A percentile compares a stretch with the other conserved stretches of the same genome.
These are phyloP conservation scores for Candida freyschussii DNA, from an alignment of 1,139 yeast species.

Conservation along the genomic window DNA sequence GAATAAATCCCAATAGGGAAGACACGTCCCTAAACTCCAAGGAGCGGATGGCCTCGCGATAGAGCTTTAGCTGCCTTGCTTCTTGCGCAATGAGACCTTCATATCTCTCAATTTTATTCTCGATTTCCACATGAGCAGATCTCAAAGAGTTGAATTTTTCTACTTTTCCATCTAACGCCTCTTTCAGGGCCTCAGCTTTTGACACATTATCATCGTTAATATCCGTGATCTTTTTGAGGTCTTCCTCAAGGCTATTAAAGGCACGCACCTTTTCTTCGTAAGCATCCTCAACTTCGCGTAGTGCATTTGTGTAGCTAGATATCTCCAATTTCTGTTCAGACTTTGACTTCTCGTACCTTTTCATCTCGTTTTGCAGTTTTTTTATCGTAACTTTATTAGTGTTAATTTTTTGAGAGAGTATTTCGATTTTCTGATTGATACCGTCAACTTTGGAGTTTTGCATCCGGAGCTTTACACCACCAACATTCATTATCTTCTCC, in stretches of 20 bases:
- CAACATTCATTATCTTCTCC: conserved; percentile 81
- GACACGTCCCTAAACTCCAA: conserved; percentile 50
- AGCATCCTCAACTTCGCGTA: conserved; percentile 32
- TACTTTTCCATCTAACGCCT: conserved; percentile 45
- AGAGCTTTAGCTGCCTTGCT: conserved; percentile 34
- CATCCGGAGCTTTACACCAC: conserved; percentile 79
- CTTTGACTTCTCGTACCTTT: conserved; percentile 45
- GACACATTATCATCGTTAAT: conserved; percentile 26
- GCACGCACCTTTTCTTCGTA: conserved; percentile 21
- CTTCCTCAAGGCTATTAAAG: conserved; percentile 31
- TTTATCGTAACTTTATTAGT: conserved; percentile 56
- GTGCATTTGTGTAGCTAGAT: conserved; percentile 31
- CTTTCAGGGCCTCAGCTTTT: conserved; percentile 32
- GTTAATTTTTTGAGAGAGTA: conserved; percentile 54
- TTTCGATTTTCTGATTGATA: conserved; percentile 60
- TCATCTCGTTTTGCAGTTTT: conserved; percentile 64
- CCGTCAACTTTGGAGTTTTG: conserved; percentile 84
- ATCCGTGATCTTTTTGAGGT: conserved; percentile 24
- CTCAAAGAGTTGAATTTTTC: conserved; percentile 55
- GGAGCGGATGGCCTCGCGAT: conserved; percentile 35
- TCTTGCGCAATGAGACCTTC: conserved; percentile 40
- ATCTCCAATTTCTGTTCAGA: conserved; percentile 38
- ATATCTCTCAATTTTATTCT: conserved; percentile 59
- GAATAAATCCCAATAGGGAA: conserved; percentile 19
- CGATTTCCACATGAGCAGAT: conserved; percentile 67